Evolutionary conservation across 2,329 filamentous ascomycete genomes (phyloP).

Genomic region (Meredithiella fracta): DNA sequence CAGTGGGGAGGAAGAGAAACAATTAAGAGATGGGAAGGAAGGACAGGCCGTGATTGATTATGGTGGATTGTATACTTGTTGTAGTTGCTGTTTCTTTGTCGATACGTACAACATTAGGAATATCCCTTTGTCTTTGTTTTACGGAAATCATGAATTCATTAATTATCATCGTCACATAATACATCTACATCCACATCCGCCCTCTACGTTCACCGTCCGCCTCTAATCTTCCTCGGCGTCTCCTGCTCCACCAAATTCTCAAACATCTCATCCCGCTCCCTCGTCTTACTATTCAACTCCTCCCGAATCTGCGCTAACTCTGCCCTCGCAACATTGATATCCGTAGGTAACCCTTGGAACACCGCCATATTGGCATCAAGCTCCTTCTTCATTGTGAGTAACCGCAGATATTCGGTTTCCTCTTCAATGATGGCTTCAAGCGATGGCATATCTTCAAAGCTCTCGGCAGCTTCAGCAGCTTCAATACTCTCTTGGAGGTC

Average conservation of each 20-base stretch:
- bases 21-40: neutral
- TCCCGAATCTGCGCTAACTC: slow-evolving; percentile 51
- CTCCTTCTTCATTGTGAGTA: slow-evolving; percentile 41
- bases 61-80: no score
- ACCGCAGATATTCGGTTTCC: slow-evolving; percentile 19
- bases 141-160: neutral
- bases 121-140: neutral
- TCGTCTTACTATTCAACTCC: slow-evolving; percentile 44
- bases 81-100: no score
- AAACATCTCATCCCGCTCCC: slow-evolving; percentile 55
- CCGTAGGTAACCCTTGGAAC: slow-evolving; percentile 58
- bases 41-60: no score
- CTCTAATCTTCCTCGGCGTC: slow-evolving; percentile 12
- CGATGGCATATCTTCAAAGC: slow-evolving; percentile 3
- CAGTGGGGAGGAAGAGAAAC: slow-evolving; percentile 47
- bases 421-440: slow-evolving; percentile 1
- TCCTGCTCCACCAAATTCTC: slow-evolving; percentile 52
- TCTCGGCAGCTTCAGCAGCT: neutral
- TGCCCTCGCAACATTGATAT: slow-evolving; percentile 49
- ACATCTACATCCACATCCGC: neutral
- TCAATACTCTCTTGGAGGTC: slow-evolving; percentile 33
- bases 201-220: neutral
- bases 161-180: neutral
- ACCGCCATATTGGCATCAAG: slow-evolving; percentile 46
- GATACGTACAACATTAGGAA: neutral